phyloP scores from a whole-genome alignment of 139 green algal species.

The Haematococcus lacustris region DNA sequence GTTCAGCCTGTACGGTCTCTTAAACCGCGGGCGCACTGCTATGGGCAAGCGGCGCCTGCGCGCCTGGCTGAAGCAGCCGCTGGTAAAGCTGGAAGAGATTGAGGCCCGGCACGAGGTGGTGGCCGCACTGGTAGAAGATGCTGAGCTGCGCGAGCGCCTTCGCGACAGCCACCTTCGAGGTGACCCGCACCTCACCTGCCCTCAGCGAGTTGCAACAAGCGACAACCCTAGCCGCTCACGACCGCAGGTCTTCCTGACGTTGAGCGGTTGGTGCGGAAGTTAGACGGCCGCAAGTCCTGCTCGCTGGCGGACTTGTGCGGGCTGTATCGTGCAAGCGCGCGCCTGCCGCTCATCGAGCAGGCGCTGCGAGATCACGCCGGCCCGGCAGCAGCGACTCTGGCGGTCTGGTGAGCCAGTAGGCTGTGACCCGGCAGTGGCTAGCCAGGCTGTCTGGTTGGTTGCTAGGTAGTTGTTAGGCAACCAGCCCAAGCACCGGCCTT shows the following conservation, averaged over 20 bases:
- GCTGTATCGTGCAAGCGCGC: slow-evolving; percentile 80
- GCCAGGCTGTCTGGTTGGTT: no score
- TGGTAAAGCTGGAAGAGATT: slow-evolving; percentile 69
- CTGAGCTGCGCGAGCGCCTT: slow-evolving; percentile 62
- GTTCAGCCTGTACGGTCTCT: slow-evolving; percentile 84
- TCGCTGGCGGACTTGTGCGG: slow-evolving; percentile 79
- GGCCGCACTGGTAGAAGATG: slow-evolving; percentile 67
- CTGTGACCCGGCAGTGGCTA: no score
- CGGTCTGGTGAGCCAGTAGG: slow-evolving; percentile 36
- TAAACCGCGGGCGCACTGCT: slow-evolving; percentile 76
- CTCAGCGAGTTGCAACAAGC: no score
- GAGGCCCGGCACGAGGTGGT: slow-evolving; percentile 71
- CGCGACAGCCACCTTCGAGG: slow-evolving; percentile 40
- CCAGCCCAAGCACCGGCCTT: no score
- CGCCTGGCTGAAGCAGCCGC: slow-evolving; percentile 84
- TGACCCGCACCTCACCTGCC: no score
- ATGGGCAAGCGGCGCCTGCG: slow-evolving; percentile 84
- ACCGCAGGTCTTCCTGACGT: slow-evolving; percentile 89
- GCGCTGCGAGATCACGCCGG: slow-evolving; percentile 56
- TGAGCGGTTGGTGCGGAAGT: slow-evolving; percentile 76
- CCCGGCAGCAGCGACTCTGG: slow-evolving; percentile 38
- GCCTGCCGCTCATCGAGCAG: slow-evolving; percentile 67
- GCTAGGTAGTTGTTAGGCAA: no score
- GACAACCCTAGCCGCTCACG: no score
- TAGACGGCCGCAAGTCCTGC: slow-evolving; percentile 52